Conservation (phyloP, 305 asterid species). For the Fraxinus sp. region DNA sequence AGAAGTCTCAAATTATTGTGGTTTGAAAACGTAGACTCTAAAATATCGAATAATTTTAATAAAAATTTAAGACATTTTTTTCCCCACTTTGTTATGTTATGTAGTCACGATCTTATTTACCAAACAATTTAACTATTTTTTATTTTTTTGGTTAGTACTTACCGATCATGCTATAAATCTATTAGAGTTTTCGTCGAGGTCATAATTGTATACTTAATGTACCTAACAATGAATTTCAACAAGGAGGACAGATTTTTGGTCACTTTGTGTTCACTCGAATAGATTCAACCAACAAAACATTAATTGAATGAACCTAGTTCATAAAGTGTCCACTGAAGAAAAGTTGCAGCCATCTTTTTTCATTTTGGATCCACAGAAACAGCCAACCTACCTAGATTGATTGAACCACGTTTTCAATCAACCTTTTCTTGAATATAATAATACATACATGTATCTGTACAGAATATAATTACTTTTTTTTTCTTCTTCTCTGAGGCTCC, state of each 20-base stretch:
- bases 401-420: neutral
- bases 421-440: neutral
- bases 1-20: neutral
- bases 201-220: neutral
- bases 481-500: neutral
- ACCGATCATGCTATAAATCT: neutral
- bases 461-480: neutral
- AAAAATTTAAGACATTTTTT: no score
- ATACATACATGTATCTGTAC: no score
- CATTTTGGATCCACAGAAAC: neutral
- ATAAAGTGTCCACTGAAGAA: neutral
- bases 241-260: neutral
- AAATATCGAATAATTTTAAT: no score
- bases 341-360: conserved; percentile 18
- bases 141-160: no score
- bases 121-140: neutral
- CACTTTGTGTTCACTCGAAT: no score
- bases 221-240: neutral
- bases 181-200: neutral
- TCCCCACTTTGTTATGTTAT: no score
- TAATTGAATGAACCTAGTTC: neutral
- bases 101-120: neutral
- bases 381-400: neutral
- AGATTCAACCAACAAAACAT: conserved; percentile 21
- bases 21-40: neutral